Evolutionary conservation across 2,329 filamentous ascomycete genomes (phyloP).

Genomic region (Celoporthe dispersa): DNA sequence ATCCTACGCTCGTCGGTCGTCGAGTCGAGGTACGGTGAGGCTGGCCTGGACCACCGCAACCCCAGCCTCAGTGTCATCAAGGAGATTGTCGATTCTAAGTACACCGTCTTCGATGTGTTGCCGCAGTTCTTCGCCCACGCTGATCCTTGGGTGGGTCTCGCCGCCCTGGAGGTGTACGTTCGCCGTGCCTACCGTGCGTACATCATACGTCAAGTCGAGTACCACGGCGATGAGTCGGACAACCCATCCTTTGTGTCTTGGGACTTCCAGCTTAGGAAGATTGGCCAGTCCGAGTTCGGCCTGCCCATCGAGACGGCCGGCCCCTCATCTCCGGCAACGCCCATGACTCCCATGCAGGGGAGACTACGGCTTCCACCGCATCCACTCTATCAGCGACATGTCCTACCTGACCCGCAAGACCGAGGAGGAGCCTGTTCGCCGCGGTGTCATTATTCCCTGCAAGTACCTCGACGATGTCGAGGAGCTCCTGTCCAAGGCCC

Average conservation of each 20-base stretch:
- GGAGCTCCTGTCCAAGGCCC: slow-evolving; percentile 79
- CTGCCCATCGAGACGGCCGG: slow-evolving; percentile 78
- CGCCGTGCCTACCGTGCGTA: slow-evolving; percentile 97
- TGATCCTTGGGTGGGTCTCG: slow-evolving; percentile 91
- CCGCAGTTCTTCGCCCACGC: slow-evolving; percentile 94
- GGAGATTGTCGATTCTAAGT: slow-evolving; percentile 98
- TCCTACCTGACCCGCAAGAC: slow-evolving; percentile 79
- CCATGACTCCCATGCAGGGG: slow-evolving; percentile 55
- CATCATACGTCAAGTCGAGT: slow-evolving; percentile 85
- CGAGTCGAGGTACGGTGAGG: slow-evolving; percentile 96
- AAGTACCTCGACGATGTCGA: slow-evolving; percentile 94
- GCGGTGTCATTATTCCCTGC: slow-evolving; percentile 93
- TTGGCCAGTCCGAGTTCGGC: slow-evolving; percentile 89
- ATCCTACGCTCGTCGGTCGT: slow-evolving; percentile 94
- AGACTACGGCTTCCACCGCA: slow-evolving; percentile 72
- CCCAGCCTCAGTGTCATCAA: slow-evolving; percentile 90
- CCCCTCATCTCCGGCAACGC: slow-evolving; percentile 70
- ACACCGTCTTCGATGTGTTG: slow-evolving; percentile 96
- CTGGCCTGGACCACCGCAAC: slow-evolving; percentile 93
- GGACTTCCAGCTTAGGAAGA: slow-evolving; percentile 95
- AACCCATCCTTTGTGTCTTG: slow-evolving; percentile 80
- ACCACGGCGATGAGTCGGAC: slow-evolving; percentile 75
- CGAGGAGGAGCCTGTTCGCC: slow-evolving; percentile 77
- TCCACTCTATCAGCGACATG: slow-evolving; percentile 96
- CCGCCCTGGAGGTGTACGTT: slow-evolving; percentile 93